These are phyloP conservation scores for Amoeboaphelidium protococcarum DNA, from an alignment of 371 early-diverging fungal species.

Conservation along the genomic window DNA sequence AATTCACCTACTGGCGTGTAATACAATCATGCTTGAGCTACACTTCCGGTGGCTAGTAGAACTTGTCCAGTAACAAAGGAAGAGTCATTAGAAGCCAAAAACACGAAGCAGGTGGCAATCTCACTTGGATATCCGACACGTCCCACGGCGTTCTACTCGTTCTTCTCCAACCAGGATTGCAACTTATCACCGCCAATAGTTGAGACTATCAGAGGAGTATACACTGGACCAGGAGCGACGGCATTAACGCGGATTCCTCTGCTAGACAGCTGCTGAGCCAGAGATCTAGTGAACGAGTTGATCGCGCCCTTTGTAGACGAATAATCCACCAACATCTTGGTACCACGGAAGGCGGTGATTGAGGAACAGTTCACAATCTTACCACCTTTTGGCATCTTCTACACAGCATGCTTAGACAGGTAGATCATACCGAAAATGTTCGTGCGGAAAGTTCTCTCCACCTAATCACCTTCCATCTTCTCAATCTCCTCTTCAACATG, in stretches of 20 bases:
- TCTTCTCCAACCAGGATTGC: background rate
- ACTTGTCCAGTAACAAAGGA: conserved; percentile 26
- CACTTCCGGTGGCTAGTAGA: conserved; percentile 1
- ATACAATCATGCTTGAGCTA: too few species aligned
- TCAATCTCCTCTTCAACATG: conserved; percentile 13
- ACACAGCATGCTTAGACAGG: conserved; percentile 11
- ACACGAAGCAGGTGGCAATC: conserved; percentile 28
- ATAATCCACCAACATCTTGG: conserved; percentile 12
- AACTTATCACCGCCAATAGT: conserved; percentile 11
- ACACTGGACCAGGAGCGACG: conserved; percentile 25
- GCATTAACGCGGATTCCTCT: conserved; percentile 33
- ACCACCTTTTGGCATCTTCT: conserved; percentile 19
- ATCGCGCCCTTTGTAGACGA: conserved; percentile 20
- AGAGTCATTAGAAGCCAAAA: conserved; percentile 30
- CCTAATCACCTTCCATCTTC: conserved; percentile 13
- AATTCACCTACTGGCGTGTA: too few species aligned
- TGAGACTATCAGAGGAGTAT: conserved; percentile 19
- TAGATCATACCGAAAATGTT: conserved; percentile 19
- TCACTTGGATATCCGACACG: conserved; percentile 23
- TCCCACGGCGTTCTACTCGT: conserved; percentile 15
- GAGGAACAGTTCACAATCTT: conserved; percentile 23
- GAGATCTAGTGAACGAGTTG: conserved; percentile 18
- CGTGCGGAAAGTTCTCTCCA: conserved; percentile 21
- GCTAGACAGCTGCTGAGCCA: conserved; percentile 21
- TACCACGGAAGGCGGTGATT: conserved; percentile 20